Base-by-base conservation (phyloP, 202 grass and related monocot genomes). In the Zizania palustris region DNA sequence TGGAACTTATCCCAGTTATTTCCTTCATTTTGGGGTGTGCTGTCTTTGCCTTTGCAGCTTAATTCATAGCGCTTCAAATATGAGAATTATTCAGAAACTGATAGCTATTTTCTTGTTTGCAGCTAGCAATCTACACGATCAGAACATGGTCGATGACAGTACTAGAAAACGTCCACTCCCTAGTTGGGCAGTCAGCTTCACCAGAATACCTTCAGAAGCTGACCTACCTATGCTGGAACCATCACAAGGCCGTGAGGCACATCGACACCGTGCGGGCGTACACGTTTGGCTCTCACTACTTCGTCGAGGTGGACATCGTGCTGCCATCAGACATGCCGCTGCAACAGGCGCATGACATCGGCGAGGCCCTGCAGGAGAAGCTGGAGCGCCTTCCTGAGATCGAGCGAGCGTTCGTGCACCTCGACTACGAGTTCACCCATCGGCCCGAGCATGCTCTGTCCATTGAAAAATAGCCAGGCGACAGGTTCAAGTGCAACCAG, bases 181-280 rank as follows among this genome's bases (percentile, higher is more conserved):
- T 99, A 20, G 96, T 99, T 0, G 96, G 92, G n/a, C 96, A 91
- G 51, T 90, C 92, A 1, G 96, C 96, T 19, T 80, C 96, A 1
- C 96, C 91, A 0, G 91, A 95, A 35, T 98, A 88, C 84, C 91
- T 98, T 15, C 96, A 98, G 85, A 98, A 95, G 70, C 77, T 98
- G 9, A 98, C 96, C 20, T 98, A 95, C 59, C 80, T 98, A 12
- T 92, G 91, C 70, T 98, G 96, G 91, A 98, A 98, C 85, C 96
- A 98, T 71, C 91, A 99, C 78, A 93, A 89, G 80, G 87, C 96
- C 40, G 81, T 99, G 56, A 74, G 89, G 58, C 96, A 99, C 54
- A 95, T 99, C n/a, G 96, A 99, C 85, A 99, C 92, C 0, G 96
- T 99, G 50, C 89, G 96, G 1, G 96, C 96, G 3, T 99, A 99